Evolutionary conservation across 1,139 yeast genomes (phyloP), one percentile per base, ranked within the genome.

Genomic region (Candida glucosophila): DNA sequence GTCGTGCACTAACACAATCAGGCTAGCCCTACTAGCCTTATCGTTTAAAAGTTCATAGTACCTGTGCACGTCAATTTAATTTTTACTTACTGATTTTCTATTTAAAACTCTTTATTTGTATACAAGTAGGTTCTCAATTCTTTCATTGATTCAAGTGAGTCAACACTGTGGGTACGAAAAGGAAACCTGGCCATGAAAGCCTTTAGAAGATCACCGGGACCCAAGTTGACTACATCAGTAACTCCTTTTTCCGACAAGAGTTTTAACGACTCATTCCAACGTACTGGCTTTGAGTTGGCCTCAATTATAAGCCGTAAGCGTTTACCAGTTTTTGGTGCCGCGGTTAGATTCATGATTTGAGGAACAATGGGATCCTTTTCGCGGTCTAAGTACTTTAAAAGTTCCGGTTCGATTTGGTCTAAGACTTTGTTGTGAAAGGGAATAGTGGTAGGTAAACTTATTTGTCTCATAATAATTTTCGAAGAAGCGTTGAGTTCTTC

Each of bases 391-490:
- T 36, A 42, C 14, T 40, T 17, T 6, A 26, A 25, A 23, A 67
- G 47, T 19, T 48, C 43, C 5, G 41, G 36, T 29, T 59, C 65
- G 2, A 73, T 66, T 1, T 52, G 47, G 14, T 33, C 30, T 41
- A 73, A 50, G 12, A 56, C 35, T 2, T 45, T 35, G 25, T 60
- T 64, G 41, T 73, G 80, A 43, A 73, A 73, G 5, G 80, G 77
- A 2, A 73, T 66, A 3, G 58, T 47, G 2, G 72, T 78, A 1
- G 70, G 65, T 24, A 73, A 43, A 15, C 39, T 39, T 6, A 52
- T 46, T 2, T 47, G 34, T 33, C 51, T 52, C 12, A 54, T 34
- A 6, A 52, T 41, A 6, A 38, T 26, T 18, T 39, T 43, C 13
- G 31, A 29, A n/a, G 24, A 28, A 6, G 35, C 25, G 17, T 49